These are phyloP conservation scores for Gonium pectorale DNA, from an alignment of 139 green algal species.

Conservation along the genomic window DNA sequence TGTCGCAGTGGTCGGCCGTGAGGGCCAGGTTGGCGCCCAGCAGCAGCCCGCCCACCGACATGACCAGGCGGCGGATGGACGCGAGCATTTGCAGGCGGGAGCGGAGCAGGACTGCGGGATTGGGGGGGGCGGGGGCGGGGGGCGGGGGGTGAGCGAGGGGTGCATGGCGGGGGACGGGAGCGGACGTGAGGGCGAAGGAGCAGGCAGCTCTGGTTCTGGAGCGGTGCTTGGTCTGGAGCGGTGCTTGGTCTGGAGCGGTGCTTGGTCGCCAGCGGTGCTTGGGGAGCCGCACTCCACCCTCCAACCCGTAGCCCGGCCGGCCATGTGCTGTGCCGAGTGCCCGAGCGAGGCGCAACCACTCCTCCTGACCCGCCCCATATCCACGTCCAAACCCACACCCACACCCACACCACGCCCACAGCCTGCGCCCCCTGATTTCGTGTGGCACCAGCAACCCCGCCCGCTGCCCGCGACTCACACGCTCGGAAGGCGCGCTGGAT, in stretches of 20 bases:
- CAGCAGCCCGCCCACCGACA: constrained; percentile 19
- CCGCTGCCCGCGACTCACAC: background rate
- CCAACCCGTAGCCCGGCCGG: too few species aligned
- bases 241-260: too few species aligned
- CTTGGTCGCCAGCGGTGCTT: too few species aligned
- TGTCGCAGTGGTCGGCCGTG: constrained; percentile 8
- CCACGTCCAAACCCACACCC: too few species aligned
- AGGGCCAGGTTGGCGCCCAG: constrained; percentile 40
- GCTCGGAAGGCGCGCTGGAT: constrained; percentile 21
- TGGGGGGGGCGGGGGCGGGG: background rate
- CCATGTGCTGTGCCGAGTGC: too few species aligned
- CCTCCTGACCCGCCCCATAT: background rate
- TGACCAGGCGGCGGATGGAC: background rate
- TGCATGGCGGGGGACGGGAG: background rate
- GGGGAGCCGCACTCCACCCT: background rate
- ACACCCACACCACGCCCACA: too few species aligned
- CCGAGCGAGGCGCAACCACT: background rate
- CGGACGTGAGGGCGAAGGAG: background rate
- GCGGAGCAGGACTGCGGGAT: constrained; percentile 17
- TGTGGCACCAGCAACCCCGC: too few species aligned
- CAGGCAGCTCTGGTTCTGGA: background rate
- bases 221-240: background rate
- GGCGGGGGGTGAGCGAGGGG: background rate
- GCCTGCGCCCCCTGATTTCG: too few species aligned
- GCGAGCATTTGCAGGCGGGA: constrained; percentile 25